Evolutionary conservation across 2,329 filamentous ascomycete species (phyloP).

Genomic region (Neurospora sp.): DNA sequence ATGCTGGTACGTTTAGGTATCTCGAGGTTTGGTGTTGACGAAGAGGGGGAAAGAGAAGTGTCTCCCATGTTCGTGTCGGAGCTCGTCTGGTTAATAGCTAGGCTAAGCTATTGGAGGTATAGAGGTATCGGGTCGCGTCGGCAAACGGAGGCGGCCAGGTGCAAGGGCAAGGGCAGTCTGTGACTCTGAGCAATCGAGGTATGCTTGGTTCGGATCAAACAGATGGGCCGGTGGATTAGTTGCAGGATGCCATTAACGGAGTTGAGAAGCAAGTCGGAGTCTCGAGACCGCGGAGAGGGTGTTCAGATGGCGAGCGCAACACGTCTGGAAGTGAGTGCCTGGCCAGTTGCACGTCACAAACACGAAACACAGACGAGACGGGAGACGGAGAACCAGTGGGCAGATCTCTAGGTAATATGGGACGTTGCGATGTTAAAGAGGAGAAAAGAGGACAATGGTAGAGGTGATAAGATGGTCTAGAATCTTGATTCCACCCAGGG

Average conservation of each 20-base stretch:
- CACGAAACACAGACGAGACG: background rate
- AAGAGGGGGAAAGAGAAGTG: conserved; percentile 33
- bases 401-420: background rate
- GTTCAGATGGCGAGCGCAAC: background rate
- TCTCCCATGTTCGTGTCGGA: background rate
- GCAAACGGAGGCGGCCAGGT: background rate
- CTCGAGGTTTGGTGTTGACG: conserved; percentile 28
- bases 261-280: background rate
- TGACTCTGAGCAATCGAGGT: background rate
- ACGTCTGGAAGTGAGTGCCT: background rate
- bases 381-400: conserved; percentile 2
- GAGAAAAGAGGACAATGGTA: background rate
- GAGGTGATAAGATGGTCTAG: background rate
- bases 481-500: background rate
- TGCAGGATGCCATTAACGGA: background rate
- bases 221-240: background rate
- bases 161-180: background rate
- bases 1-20: conserved; percentile 8
- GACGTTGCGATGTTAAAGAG: background rate
- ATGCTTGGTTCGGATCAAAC: background rate
- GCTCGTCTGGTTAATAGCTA: background rate
- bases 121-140: background rate
- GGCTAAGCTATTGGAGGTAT: background rate
- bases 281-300: background rate
- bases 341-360: background rate